Evolutionary conservation across 2,329 filamentous ascomycete species (phyloP), one percentile per base, ranked within the genome.

Genomic region (Fusarium odoratissimum): DNA sequence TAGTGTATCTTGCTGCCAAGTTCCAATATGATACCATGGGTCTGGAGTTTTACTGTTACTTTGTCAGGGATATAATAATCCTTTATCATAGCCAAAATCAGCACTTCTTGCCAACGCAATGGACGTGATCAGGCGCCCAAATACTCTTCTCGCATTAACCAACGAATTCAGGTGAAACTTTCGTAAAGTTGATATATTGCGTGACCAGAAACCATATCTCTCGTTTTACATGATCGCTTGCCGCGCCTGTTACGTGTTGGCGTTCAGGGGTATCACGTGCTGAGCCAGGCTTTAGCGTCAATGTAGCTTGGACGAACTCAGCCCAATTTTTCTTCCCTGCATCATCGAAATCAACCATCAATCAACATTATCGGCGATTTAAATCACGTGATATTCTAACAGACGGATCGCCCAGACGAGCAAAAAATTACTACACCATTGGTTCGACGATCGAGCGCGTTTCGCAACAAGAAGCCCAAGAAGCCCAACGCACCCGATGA

Each of bases 11-110:
- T 54, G 72, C 66, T 75, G 51, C 60, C 62, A 68, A 70, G 67
- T 76, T 77, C 49, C n/a, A 80, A 73, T 33, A 81, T 82, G 80
- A 82, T 82, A 82, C 80, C 80, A 82, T 75, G 77, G 78, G 72
- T 69, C 57, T 75, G 80, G 80, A 77, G 71, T 67, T 71, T 58
- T 67, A 48, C 54, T 60, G 56, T 33, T 73, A 52, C 51, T 60
- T 60, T 60, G 56, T 57, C 67, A 52, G 42, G 66, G 54, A 58
- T 69, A 37, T 54, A 73, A 63, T 74, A 46, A 62, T 75, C 60
- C 60, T 69, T 55, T 52, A 55, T 49, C 44, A 74, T 58, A 58
- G 56, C 65, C 64, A 60, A 62, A 65, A 49, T 51, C 42, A 59
- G 71, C 44, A 44, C 35, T 48, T 54, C 25, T 59, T 71, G 52